Base-by-base conservation (phyloP, 2,329 filamentous ascomycete species). In the Aspergillus sclerotialis region DNA sequence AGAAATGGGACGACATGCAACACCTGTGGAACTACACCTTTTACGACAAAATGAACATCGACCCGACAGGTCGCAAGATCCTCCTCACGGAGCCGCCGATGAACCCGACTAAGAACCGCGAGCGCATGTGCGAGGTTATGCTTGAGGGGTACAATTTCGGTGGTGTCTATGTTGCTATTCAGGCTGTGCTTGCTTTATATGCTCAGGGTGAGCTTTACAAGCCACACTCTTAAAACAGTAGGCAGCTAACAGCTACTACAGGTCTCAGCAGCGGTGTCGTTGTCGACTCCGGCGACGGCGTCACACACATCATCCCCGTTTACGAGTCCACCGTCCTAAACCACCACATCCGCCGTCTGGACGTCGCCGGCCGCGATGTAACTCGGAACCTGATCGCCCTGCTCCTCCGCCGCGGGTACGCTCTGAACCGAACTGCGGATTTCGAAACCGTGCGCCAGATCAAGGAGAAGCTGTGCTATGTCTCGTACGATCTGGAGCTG, bases 1-100 rank as follows among this genome's bases (percentile, higher is more conserved):
- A 95, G 77, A 89, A 88, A 60, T 98, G 92, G 92, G 92, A 98
- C 52, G 92, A 98, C 65, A 98, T 98, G 92, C 86, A 94, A 71
- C 90, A 96, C 60, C 80, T 98, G 36, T 98, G 92, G 92, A 90
- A 98, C 69, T 96, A 93, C 64, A 98, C 92, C 15, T 98, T 98
- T 65, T 82, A 78, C 65, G 90, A 98, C 64, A 96, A 96, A 78
- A 85, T 98, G 78, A 80, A 88, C 64, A 73, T 98, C 50, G 85
- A 96, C 61, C 79, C 92, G 2, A 78, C 78, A 14, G 90, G 87
- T 48, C 87, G 89, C 65, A 98, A 98, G 76, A 96, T 98, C 62
- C 77, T 98, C 45, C 76, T 96, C 50, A 96, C 90, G 30, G 92
- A 98, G 67, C 90, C 92, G 23, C 92, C 92, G 11, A 92, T 96